phyloP scores from a whole-genome alignment of 768 basidiomycete genomes.

The Kwoniella newhampshirensis region DNA sequence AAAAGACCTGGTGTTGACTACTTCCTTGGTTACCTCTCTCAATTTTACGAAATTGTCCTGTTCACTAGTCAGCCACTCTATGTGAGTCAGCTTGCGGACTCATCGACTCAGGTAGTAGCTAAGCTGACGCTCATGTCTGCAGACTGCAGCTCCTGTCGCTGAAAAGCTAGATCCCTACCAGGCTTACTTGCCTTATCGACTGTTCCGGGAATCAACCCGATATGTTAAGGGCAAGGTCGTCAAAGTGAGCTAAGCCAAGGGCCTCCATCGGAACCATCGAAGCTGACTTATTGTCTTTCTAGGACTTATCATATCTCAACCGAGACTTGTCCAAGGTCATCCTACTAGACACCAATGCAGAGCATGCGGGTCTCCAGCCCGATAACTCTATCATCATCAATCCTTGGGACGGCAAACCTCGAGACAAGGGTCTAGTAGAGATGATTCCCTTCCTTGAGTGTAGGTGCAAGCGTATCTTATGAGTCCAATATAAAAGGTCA shows the following conservation, averaged over 20 bases:
- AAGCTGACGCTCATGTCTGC: slow-evolving; percentile 1
- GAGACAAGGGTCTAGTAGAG: slow-evolving; percentile 74
- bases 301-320: slow-evolving; percentile 93
- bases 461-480: slow-evolving; percentile 44
- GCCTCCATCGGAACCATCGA: neutral
- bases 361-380: slow-evolving; percentile 74
- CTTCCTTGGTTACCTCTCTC: slow-evolving; percentile 93
- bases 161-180: slow-evolving; percentile 93
- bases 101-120: slow-evolving; percentile 3
- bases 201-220: slow-evolving; percentile 90
- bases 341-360: slow-evolving; percentile 77
- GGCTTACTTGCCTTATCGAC: slow-evolving; percentile 80
- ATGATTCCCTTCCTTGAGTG: slow-evolving; percentile 98
- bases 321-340: slow-evolving; percentile 88
- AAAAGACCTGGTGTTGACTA: slow-evolving; percentile 98
- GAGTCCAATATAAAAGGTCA: neutral
- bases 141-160: slow-evolving; percentile 84
- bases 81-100: slow-evolving; percentile 59
- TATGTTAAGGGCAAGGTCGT: slow-evolving; percentile 77
- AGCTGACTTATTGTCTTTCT: slow-evolving; percentile 3
- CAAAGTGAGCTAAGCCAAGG: slow-evolving; percentile 62
- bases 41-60: slow-evolving; percentile 96
- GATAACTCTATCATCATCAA: slow-evolving; percentile 83
- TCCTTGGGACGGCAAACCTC: slow-evolving; percentile 78
- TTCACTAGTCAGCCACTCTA: slow-evolving; percentile 89